Evolutionary conservation across 2,329 filamentous ascomycete genomes (phyloP).

Genomic region (Berkeleyomyces rouxiae): DNA sequence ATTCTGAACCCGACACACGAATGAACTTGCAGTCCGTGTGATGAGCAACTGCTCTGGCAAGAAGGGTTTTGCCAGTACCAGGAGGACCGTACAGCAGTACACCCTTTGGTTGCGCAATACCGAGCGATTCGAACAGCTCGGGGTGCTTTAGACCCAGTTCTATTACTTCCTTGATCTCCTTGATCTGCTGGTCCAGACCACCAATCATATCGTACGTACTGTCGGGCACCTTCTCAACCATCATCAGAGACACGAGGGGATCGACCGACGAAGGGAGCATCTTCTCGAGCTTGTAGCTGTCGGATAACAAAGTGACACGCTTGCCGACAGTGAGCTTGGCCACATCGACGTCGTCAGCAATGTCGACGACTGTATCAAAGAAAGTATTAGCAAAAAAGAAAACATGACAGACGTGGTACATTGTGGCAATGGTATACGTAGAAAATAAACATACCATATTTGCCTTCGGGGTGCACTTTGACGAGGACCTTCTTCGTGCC

Average conservation of each 20-base stretch:
- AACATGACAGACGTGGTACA: not conserved
- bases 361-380: slow-evolving; percentile 63
- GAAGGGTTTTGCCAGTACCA: slow-evolving; percentile 89
- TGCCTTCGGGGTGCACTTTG: slow-evolving; percentile 97
- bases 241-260: slow-evolving; percentile 97
- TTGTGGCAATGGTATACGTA: not conserved
- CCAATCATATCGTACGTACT: slow-evolving; percentile 99
- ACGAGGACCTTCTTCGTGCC: slow-evolving; percentile 97
- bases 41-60: slow-evolving; percentile 90
- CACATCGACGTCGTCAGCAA: slow-evolving; percentile 87
- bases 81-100: slow-evolving; percentile 92
- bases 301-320: slow-evolving; percentile 87
- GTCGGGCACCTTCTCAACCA: slow-evolving; percentile 99
- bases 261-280: slow-evolving; percentile 97
- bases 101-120: slow-evolving; percentile 95
- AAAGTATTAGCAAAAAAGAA: not conserved
- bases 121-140: slow-evolving; percentile 96
- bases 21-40: slow-evolving; percentile 99
- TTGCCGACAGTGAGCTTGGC: slow-evolving; percentile 93
- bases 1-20: slow-evolving; percentile 82
- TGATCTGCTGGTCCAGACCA: slow-evolving; percentile 96
- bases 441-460: slow-evolving; percentile 62
- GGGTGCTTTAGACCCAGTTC: slow-evolving; percentile 96
- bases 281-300: slow-evolving; percentile 97
- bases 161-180: slow-evolving; percentile 99